A percentile compares a stretch with the other conserved stretches of the same genome.
Conservation (phyloP, 805 yeast species). For the Candida incommunis region DNA sequence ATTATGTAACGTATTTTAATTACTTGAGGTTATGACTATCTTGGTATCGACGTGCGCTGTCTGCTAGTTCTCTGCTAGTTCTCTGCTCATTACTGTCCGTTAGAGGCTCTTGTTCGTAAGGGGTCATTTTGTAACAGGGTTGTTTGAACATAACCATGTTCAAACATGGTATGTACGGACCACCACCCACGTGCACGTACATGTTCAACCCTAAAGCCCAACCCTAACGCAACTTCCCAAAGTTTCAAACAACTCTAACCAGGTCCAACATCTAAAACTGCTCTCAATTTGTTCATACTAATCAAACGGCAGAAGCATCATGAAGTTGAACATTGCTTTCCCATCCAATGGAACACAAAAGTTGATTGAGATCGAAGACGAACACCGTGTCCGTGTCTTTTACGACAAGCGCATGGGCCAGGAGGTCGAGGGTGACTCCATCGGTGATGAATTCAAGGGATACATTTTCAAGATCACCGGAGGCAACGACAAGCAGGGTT, state of each 20-base stretch:
- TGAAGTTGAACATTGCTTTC: conserved; percentile 94
- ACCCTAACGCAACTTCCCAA: conserved; percentile 4
- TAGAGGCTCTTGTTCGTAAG: too few species aligned
- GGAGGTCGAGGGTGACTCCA: conserved; percentile 97
- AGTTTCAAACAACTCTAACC: conserved; percentile 3
- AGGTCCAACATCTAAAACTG: background rate
- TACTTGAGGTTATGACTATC: too few species aligned
- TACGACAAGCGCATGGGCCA: conserved; percentile 99
- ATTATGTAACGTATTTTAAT: background rate
- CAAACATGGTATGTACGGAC: too few species aligned
- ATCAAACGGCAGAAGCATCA: too few species aligned
- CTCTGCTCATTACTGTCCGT: too few species aligned
- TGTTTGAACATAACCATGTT: too few species aligned
- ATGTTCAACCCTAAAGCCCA: background rate
- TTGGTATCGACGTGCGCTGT: too few species aligned
- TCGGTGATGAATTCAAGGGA: conserved; percentile 99
- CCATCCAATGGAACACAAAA: conserved; percentile 99
- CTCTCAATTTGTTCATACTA: too few species aligned
- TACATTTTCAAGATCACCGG: conserved; percentile 98
- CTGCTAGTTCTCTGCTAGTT: too few species aligned
- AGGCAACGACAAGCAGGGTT: conserved; percentile 99
- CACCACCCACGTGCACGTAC: conserved; percentile 5
- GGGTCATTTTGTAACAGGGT: too few species aligned
- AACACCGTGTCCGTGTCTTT: conserved; percentile 95
- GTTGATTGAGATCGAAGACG: conserved; percentile 95